A percentile compares a stretch with the other conserved stretches of the same genome.
phyloP scores from a whole-genome alignment of 805 yeast species.

The Teunomyces funiuensis region DNA sequence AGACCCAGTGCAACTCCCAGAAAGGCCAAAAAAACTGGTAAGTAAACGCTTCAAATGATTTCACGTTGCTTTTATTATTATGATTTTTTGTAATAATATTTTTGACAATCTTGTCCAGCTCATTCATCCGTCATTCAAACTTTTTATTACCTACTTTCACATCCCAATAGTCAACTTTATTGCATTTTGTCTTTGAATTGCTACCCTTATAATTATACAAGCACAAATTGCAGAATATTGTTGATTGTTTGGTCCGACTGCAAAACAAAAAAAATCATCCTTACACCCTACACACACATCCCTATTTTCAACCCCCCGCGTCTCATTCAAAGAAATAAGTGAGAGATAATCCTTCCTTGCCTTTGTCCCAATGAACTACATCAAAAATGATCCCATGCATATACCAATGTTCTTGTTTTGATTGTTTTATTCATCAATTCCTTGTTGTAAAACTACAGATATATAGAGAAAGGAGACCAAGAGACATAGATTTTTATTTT shows the following conservation, averaged over 20 bases:
- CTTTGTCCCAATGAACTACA: constrained; percentile 3
- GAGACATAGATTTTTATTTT: constrained; percentile 3
- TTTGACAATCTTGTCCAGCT: not conserved
- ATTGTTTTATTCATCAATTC: constrained; percentile 4
- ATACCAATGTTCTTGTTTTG: constrained; percentile 1
- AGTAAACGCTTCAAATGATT: constrained; percentile 25
- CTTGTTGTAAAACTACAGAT: constrained; percentile 5
- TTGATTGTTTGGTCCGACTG: not conserved
- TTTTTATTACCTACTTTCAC: not conserved
- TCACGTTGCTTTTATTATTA: not conserved
- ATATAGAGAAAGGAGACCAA: constrained; percentile 3
- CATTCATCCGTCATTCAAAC: constrained; percentile 1
- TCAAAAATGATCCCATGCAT: constrained; percentile 2
- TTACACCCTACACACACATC: not conserved
- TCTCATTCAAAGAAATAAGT: not conserved
- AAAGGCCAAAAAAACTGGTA: constrained; percentile 52
- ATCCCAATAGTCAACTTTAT: not conserved
- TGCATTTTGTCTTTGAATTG: not conserved
- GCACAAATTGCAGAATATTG: not conserved
- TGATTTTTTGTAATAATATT: constrained; percentile 2
- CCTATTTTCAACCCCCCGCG: constrained; percentile 1
- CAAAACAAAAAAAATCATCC: not conserved
- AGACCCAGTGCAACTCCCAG: constrained; percentile 62
- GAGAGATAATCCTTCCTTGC: not conserved
- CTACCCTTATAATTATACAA: not conserved